These are phyloP conservation scores for Alnus rubra DNA, from an alignment of 306 rosid species.

Conservation along the genomic window DNA sequence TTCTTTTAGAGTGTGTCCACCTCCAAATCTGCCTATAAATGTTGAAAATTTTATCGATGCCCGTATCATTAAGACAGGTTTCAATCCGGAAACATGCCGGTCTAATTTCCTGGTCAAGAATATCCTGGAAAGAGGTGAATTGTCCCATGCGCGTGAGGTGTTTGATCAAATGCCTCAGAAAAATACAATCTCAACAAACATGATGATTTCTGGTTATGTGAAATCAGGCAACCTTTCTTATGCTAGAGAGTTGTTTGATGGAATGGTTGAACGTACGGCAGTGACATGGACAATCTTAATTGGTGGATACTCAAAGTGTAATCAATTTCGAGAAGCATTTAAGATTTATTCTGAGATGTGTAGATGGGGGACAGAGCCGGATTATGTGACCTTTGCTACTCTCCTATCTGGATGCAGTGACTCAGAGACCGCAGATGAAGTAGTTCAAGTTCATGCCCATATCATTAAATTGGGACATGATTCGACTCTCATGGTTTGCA, in stretches of 20 bases:
- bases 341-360: conserved; percentile 64
- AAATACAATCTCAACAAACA: conserved; percentile 63
- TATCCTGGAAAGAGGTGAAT: conserved; percentile 46
- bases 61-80: conserved; percentile 73
- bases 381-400: conserved; percentile 73
- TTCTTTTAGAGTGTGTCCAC: conserved; percentile 28
- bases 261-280: conserved; percentile 57
- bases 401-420: conserved; percentile 65
- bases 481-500: no score
- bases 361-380: conserved; percentile 50
- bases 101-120: conserved; percentile 60
- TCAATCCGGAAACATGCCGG: conserved; percentile 60
- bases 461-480: no score
- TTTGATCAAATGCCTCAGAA: conserved; percentile 77
- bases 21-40: conserved; percentile 32
- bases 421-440: no score
- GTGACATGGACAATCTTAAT: conserved; percentile 91
- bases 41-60: conserved; percentile 47
- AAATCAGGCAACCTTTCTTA: conserved; percentile 53
- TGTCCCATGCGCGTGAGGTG: conserved; percentile 50
- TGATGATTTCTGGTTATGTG: conserved; percentile 69
- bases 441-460: no score
- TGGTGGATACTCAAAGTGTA: conserved; percentile 57
- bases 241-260: conserved; percentile 69
- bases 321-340: conserved; percentile 52